Percentiles rank a stretch among this genome's conserved stretches.
Conservation (phyloP, 768 basidiomycete genomes). For the Cystobasidium ongulense region DNA sequence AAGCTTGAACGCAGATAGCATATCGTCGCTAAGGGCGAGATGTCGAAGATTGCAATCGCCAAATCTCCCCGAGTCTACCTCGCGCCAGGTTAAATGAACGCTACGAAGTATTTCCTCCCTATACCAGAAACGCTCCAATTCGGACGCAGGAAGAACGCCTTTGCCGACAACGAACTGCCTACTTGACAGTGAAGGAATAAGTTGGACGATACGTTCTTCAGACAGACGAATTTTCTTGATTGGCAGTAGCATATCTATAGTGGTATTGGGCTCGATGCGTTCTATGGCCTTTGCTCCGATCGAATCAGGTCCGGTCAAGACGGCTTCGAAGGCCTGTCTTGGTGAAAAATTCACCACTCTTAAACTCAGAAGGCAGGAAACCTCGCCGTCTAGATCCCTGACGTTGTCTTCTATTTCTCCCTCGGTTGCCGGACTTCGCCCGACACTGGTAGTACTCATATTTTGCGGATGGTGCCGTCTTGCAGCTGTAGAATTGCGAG, state of each 20-base stretch:
- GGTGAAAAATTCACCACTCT: slow-evolving; percentile 84
- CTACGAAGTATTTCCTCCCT: slow-evolving; percentile 71
- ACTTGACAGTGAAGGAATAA: slow-evolving; percentile 76
- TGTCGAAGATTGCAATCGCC: slow-evolving; percentile 70
- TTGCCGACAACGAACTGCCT: slow-evolving; percentile 85
- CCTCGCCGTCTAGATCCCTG: slow-evolving; percentile 49
- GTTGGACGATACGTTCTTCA: slow-evolving; percentile 53
- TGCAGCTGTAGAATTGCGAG: background rate
- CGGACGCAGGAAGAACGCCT: slow-evolving; percentile 51
- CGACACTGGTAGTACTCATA: slow-evolving; percentile 14
- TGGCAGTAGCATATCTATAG: slow-evolving; percentile 60
- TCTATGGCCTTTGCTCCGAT: background rate
- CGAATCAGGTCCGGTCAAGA: slow-evolving; percentile 51
- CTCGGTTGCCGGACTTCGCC: slow-evolving; percentile 43
- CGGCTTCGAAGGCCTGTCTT: slow-evolving; percentile 81
- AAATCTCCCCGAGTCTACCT: slow-evolving; percentile 71
- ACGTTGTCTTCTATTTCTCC: slow-evolving; percentile 38
- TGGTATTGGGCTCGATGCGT: slow-evolving; percentile 45
- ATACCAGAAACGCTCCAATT: slow-evolving; percentile 90
- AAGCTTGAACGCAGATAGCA: slow-evolving; percentile 60
- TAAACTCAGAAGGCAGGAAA: slow-evolving; percentile 79
- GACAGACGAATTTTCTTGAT: slow-evolving; percentile 58
- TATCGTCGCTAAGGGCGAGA: slow-evolving; percentile 65
- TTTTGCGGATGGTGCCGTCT: background rate
- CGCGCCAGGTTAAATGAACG: slow-evolving; percentile 69